phyloP scores from a whole-genome alignment of 805 yeast species.

The Torulaspora microellipsoides region DNA sequence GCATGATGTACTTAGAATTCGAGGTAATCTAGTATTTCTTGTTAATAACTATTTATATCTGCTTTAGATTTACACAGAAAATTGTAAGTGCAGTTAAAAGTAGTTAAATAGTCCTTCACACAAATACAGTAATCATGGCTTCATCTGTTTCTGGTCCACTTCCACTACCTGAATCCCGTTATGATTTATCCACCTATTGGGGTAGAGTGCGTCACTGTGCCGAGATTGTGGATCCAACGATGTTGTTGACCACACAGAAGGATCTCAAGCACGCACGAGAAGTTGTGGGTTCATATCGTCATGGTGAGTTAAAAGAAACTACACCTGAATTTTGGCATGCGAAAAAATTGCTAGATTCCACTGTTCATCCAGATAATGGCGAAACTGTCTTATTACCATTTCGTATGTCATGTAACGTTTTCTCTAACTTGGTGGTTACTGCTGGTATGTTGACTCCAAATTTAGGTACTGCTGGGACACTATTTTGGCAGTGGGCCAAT shows the following conservation, averaged over 20 bases:
- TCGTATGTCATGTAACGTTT: conserved; percentile 94
- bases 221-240: conserved; percentile 86
- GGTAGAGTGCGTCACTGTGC: conserved; percentile 96
- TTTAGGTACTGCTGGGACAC: conserved; percentile 81
- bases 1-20: neutral
- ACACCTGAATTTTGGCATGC: conserved; percentile 86
- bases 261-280: conserved; percentile 63
- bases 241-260: conserved; percentile 65
- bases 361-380: conserved; percentile 96
- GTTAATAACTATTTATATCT: neutral
- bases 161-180: conserved; percentile 72
- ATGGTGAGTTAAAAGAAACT: conserved; percentile 60
- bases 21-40: neutral
- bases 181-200: conserved; percentile 78
- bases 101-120: too few species aligned
- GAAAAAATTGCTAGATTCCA: conserved; percentile 80
- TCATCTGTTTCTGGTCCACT: conserved; percentile 82
- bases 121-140: conserved; percentile 52
- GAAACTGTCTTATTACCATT: conserved; percentile 89
- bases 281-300: conserved; percentile 64
- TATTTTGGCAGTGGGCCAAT: conserved; percentile 97
- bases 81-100: too few species aligned
- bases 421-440: conserved; percentile 90
- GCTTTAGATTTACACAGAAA: too few species aligned
- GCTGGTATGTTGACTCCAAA: conserved; percentile 98